Conservation (phyloP, 2,329 filamentous ascomycete genomes). For the Monilinia fructicola region DNA sequence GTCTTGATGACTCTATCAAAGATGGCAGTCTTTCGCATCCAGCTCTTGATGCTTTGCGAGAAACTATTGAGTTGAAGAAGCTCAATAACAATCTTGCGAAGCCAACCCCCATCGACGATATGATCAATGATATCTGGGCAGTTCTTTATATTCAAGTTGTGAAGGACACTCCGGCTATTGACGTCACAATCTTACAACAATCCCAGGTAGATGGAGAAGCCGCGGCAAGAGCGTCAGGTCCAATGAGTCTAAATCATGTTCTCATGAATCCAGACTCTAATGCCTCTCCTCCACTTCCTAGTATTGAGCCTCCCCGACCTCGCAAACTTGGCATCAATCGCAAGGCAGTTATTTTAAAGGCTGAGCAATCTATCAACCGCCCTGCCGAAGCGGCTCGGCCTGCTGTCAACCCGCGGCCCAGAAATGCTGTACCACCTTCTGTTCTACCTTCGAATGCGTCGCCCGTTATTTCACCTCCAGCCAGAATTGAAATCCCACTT, state of each 20-base stretch:
- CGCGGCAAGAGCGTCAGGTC: constrained; percentile 33
- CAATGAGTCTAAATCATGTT: constrained; percentile 40
- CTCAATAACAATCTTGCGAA: constrained; percentile 90
- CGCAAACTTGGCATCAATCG: constrained; percentile 38
- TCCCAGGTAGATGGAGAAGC: constrained; percentile 49
- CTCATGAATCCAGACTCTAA: constrained; percentile 39
- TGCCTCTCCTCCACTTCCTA: constrained; percentile 34
- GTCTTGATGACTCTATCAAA: constrained; percentile 59
- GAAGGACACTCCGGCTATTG: constrained; percentile 51
- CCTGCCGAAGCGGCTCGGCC: constrained; percentile 39
- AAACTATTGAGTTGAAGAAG: constrained; percentile 68
- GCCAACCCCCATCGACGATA: constrained; percentile 79
- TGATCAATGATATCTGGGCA: constrained; percentile 89
- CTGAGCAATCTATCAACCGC: constrained; percentile 56
- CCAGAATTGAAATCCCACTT: constrained; percentile 43
- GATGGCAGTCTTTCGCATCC: constrained; percentile 48
- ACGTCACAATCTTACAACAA: constrained; percentile 45
- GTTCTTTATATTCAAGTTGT: constrained; percentile 69
- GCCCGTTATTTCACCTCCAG: constrained; percentile 31
- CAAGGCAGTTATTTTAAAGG: constrained; percentile 58
- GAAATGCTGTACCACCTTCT: constrained; percentile 24
- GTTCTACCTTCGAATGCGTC: constrained; percentile 40
- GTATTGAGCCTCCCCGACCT: constrained; percentile 32
- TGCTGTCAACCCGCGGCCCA: constrained; percentile 42
- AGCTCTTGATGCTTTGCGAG: constrained; percentile 61